Conservation (phyloP, 768 basidiomycete species). For the Termitomyces sp. region DNA sequence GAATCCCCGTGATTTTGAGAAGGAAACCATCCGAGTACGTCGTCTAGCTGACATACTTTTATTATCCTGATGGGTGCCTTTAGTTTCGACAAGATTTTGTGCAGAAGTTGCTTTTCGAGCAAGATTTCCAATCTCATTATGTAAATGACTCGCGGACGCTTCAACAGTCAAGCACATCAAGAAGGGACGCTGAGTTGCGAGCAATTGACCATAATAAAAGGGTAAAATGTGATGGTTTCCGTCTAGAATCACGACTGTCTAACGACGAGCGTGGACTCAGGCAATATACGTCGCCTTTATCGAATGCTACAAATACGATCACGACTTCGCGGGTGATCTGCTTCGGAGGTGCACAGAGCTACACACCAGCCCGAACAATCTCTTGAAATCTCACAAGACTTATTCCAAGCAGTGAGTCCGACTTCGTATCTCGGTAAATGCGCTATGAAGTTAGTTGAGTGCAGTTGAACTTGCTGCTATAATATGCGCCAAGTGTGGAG, state of each 20-base stretch:
- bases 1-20: no score
- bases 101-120: neutral
- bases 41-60: neutral
- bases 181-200: neutral
- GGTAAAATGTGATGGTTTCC: neutral
- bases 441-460: neutral
- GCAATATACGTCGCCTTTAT: neutral
- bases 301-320: neutral
- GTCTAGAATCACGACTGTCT: no score
- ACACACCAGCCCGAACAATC: neutral
- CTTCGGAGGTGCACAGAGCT: neutral
- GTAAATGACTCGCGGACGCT: neutral
- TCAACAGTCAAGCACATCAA: neutral
- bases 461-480: neutral
- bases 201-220: conserved; percentile 1
- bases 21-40: no score
- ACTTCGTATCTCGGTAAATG: neutral
- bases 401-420: neutral
- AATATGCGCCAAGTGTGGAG: no score
- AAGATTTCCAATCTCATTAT: neutral
- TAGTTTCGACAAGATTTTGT: neutral
- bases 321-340: neutral
- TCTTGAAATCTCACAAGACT: neutral
- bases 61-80: neutral
- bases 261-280: neutral